These are phyloP conservation scores for Centaurea solstitialis DNA, from an alignment of 129 eudicot genomes.

Conservation along the genomic window DNA sequence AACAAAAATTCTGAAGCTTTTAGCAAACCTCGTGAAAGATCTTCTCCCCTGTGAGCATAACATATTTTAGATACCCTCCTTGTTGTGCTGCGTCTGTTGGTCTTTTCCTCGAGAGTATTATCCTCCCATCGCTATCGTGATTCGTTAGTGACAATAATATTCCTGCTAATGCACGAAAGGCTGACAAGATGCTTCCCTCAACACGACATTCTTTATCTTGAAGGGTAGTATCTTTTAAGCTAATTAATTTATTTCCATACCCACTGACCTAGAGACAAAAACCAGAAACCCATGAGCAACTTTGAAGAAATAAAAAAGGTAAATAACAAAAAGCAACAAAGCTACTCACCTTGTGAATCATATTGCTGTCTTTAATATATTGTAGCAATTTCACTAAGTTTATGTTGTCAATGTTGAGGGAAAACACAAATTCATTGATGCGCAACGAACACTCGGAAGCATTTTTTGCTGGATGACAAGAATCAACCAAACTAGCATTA, in stretches of 20 bases:
- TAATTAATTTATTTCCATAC: slow-evolving; percentile 62
- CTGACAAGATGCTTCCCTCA: slow-evolving; percentile 67
- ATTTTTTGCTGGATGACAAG: slow-evolving; percentile 27
- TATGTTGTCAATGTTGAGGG: slow-evolving; percentile 90
- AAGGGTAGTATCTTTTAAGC: slow-evolving; percentile 35
- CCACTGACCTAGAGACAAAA: slow-evolving; percentile 69
- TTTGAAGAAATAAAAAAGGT: not conserved
- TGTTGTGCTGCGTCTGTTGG: slow-evolving; percentile 47
- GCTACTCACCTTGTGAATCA: slow-evolving; percentile 70
- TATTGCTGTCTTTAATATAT: slow-evolving; percentile 89
- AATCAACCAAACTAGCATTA: slow-evolving; percentile 25
- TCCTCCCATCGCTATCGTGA: slow-evolving; percentile 80
- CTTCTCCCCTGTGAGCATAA: slow-evolving; percentile 96
- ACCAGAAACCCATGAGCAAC: slow-evolving; percentile 9
- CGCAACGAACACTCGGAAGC: slow-evolving; percentile 52
- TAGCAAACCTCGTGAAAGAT: slow-evolving; percentile 81
- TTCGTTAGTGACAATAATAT: slow-evolving; percentile 74
- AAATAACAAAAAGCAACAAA: slow-evolving; percentile 1
- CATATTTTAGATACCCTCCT: slow-evolving; percentile 76
- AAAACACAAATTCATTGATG: slow-evolving; percentile 82
- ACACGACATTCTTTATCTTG: slow-evolving; percentile 23
- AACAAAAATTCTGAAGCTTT: slow-evolving; percentile 20
- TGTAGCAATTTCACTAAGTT: slow-evolving; percentile 71
- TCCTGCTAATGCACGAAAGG: slow-evolving; percentile 72
- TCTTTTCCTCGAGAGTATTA: slow-evolving; percentile 61